Base-by-base conservation (phyloP, 768 basidiomycete species). In the Russula foetens region DNA sequence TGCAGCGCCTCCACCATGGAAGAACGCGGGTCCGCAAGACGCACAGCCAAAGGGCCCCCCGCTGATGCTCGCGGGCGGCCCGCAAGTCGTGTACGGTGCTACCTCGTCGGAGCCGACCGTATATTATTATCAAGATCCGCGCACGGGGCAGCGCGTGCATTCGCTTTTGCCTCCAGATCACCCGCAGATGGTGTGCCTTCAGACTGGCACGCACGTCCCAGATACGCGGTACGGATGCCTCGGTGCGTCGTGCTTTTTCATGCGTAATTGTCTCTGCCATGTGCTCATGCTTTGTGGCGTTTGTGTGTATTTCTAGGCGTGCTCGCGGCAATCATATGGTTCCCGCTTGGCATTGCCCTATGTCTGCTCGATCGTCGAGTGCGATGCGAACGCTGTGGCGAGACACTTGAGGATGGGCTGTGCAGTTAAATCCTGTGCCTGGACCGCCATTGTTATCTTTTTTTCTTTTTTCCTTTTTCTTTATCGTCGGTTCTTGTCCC, bases 131-230 rank as follows among this genome's bases (percentile, higher is more conserved):
- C 63, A 68, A 17, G 55, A 73, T 52, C 73, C 73, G 14, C 26
- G 44, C 15, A 73, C 73, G 3, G 78, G 81, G 7, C 56, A 48
- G 21, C 45, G 43, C 78, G 23, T 62, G 29, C 75, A 81, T 2
- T 86, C 90, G 0, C 70, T 85, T 3, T 75, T 90, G 2, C 86
- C 90, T 0, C 91, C 91, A 1, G 76, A 81, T 60, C 86, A 92
- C 68, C 91, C 90, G 0, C 83, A 90, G 72, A 92, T 92, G 90
- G 67, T 88, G 29, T 93, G 91, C 67, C 71, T 92, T n/a, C 91
- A 92, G 69, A 70, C 80, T 7, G 90, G 90, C 12, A 73, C 72
- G n/a, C 91, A 93, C 69, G 68, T 84, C 14, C 74, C 78, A 4
- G 73, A 83, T 38, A 82, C 85, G 23, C 81, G 77, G 48, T 93